Evolutionary conservation across 2,329 filamentous ascomycete species (phyloP), one percentile per base, ranked within the genome.

Genomic region (Zasmidium angulare): DNA sequence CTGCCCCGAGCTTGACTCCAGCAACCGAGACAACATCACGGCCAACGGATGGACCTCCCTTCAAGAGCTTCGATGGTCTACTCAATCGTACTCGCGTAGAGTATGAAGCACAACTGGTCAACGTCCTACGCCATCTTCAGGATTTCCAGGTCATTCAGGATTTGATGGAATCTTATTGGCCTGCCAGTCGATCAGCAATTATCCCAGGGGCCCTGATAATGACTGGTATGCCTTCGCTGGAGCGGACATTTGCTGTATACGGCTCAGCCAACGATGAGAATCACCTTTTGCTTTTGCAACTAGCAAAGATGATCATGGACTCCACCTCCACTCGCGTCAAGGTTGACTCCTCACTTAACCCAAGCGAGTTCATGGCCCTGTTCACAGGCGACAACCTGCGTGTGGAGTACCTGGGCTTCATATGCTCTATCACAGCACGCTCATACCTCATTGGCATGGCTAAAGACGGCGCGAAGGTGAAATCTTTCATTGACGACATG

Each of bases 301-400:
- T 54, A 29, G 21, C 26, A 14, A 43, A 47, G 17, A 46, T 14
- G 14, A 17, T 43, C 6, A 17, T 43, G 36, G 36, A 43, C 36
- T 43, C 36, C 36, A 43, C 36, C n/a, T 43, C 36, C 12, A 43
- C 4, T 14, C 36, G 36, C n/a, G 36, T 43, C 36, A 43, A 43
- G 36, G n/a, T 43, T 17, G n/a, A 14, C n/a, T 7, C 36, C 48
- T n/a, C 36, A 31, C 26, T 17, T 26, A 52, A 3, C 7, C 55
- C 31, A 31, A 19, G 3, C 46, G 29, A 43, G 2, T 67, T 66
- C n/a, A 31, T 58, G 11, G 55, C 55, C 20, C 47, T 56, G 46
- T 63, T 60, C 36, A 66, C 55, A 6, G 64, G 62, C 10, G n/a
- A 49, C 2, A 63, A 64, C 9, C 46, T 65, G 12, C 60, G 65